A percentile compares a stretch with the other conserved stretches of the same genome.
Evolutionary conservation across 352 stramenopile species (phyloP).

Genomic region (Phytopythium chamaehyphon): DNA sequence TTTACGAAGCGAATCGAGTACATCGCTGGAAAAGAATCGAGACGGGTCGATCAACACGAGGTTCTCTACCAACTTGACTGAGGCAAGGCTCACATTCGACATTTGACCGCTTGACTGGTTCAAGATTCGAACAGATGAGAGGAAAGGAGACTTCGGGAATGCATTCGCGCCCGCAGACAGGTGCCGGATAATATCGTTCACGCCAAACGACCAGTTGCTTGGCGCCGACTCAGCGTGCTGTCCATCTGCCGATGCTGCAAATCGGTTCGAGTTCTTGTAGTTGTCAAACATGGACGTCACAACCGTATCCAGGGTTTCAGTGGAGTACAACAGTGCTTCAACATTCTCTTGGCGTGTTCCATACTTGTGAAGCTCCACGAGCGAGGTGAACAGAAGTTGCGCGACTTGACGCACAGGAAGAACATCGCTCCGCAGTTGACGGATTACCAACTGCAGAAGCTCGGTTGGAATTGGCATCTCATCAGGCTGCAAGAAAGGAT

Average conservation of each 20-base stretch:
- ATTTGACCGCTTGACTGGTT: slow-evolving; percentile 42
- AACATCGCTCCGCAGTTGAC: slow-evolving; percentile 50
- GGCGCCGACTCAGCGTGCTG: slow-evolving; percentile 33
- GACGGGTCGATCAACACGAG: slow-evolving; percentile 37
- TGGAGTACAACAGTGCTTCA: too few species aligned
- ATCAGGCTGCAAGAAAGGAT: slow-evolving; percentile 51
- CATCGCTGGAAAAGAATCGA: slow-evolving; percentile 22
- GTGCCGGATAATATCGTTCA: slow-evolving; percentile 56
- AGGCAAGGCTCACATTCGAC: slow-evolving; percentile 25
- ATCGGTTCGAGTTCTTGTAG: slow-evolving; percentile 54
- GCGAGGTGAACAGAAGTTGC: slow-evolving; percentile 31
- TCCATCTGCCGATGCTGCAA: slow-evolving; percentile 41
- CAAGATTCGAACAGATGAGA: slow-evolving; percentile 54
- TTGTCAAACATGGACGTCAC: slow-evolving; percentile 18
- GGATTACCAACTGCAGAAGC: slow-evolving; percentile 52
- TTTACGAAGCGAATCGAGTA: slow-evolving; percentile 18
- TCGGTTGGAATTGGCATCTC: slow-evolving; percentile 31
- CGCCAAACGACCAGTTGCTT: slow-evolving; percentile 72
- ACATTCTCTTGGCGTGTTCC: too few species aligned
- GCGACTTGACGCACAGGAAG: slow-evolving; percentile 59
- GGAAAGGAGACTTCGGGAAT: slow-evolving; percentile 43
- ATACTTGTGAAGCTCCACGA: slow-evolving; percentile 12
- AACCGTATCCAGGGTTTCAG: neutral
- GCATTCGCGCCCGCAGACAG: slow-evolving; percentile 34
- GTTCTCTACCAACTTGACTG: slow-evolving; percentile 44